phyloP scores from a whole-genome alignment of 805 yeast species.

The Yarrowia bubula region DNA sequence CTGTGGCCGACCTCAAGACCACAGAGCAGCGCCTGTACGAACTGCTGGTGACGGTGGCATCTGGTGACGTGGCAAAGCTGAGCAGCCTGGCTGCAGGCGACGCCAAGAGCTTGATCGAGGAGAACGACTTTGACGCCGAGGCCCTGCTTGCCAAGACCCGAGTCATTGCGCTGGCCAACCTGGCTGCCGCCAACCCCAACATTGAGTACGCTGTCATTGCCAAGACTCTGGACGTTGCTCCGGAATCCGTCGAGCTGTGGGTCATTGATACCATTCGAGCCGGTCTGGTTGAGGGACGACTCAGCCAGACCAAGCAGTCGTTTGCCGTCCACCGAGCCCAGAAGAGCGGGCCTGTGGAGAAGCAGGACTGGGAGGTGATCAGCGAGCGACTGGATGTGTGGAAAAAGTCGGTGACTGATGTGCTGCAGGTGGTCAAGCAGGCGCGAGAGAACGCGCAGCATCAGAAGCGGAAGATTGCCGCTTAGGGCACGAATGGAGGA shows the following conservation, averaged over 20 bases:
- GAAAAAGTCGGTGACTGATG: constrained; percentile 39
- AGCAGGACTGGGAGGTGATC: constrained; percentile 42
- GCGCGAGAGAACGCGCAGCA: constrained; percentile 35
- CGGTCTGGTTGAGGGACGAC: constrained; percentile 45
- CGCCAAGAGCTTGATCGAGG: constrained; percentile 26
- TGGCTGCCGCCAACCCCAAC: constrained; percentile 33
- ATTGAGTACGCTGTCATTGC: constrained; percentile 41
- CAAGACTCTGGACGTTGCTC: constrained; percentile 37
- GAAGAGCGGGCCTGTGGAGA: constrained; percentile 41
- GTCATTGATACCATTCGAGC: constrained; percentile 45
- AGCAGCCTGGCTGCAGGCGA: constrained; percentile 26
- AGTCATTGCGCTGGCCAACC: constrained; percentile 36
- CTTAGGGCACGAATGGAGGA: neutral
- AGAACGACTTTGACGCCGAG: constrained; percentile 28
- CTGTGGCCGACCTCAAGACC: constrained; percentile 35
- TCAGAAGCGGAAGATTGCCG: constrained; percentile 28
- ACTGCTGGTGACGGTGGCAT: constrained; percentile 36
- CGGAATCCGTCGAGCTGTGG: constrained; percentile 42
- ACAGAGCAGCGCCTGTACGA: constrained; percentile 33
- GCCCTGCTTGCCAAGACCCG: constrained; percentile 35
- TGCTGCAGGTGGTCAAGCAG: constrained; percentile 36
- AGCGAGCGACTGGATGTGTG: constrained; percentile 40
- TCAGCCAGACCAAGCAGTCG: constrained; percentile 42
- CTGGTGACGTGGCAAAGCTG: constrained; percentile 36
- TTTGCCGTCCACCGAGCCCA: constrained; percentile 42